Percentiles rank a stretch among this genome's conserved stretches.
phyloP scores from a whole-genome alignment of 306 rosid species.

The Trifolium fragiferum region DNA sequence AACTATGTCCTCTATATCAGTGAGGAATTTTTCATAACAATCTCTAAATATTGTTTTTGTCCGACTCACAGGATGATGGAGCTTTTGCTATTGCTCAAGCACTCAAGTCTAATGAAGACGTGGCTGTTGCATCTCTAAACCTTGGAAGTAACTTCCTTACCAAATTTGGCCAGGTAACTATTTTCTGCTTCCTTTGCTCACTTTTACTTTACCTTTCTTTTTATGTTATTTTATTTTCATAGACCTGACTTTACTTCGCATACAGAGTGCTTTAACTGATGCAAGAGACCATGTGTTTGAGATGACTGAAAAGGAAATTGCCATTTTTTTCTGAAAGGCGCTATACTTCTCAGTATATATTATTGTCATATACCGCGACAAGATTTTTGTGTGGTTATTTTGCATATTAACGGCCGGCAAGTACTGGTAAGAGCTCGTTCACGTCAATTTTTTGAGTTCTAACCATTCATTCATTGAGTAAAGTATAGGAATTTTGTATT shows the following conservation, averaged over 20 bases:
- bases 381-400: slow-evolving; percentile 27
- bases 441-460: slow-evolving; percentile 55
- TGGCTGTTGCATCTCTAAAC: slow-evolving; percentile 78
- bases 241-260: slow-evolving; percentile 36
- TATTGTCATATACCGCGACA: slow-evolving; percentile 28
- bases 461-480: slow-evolving; percentile 44
- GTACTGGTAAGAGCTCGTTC: slow-evolving; percentile 44
- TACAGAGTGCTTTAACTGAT: slow-evolving; percentile 91
- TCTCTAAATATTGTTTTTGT: slow-evolving; percentile 28
- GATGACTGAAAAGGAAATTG: slow-evolving; percentile 93
- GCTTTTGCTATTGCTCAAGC: slow-evolving; percentile 99
- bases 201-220: not conserved
- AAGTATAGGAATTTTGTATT: slow-evolving; percentile 50
- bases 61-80: slow-evolving; percentile 80
- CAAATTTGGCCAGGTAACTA: slow-evolving; percentile 90
- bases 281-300: slow-evolving; percentile 96
- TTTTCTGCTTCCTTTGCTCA: slow-evolving; percentile 15
- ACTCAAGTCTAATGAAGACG: slow-evolving; percentile 88
- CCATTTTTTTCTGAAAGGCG: slow-evolving; percentile 64
- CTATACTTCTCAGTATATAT: slow-evolving; percentile 17
- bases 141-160: slow-evolving; percentile 86
- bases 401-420: slow-evolving; percentile 44
- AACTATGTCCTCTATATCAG: not conserved
- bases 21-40: slow-evolving; percentile 11
- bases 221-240: not conserved